Conservation (phyloP, 148 eudicot genomes). For the Chenopodium formosanum region DNA sequence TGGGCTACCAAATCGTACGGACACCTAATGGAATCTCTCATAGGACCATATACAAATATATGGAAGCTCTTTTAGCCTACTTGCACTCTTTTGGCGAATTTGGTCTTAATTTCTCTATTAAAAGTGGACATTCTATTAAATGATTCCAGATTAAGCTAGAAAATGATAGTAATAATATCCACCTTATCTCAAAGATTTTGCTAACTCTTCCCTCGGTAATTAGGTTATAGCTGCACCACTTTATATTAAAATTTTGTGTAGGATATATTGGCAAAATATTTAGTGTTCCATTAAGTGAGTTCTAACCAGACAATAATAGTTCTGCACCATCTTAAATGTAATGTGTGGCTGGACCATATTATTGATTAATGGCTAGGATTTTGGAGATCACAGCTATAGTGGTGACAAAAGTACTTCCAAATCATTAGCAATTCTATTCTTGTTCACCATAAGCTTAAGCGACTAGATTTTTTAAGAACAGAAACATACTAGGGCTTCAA, state of each 20-base stretch:
- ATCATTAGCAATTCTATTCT: background rate
- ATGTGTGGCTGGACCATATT: background rate
- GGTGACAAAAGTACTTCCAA: background rate
- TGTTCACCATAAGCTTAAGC: background rate
- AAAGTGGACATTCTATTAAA: constrained; percentile 19
- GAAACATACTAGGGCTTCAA: background rate
- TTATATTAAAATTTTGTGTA: no score
- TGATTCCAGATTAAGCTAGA: constrained; percentile 19
- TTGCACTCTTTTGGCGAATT: constrained; percentile 10
- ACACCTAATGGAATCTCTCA: constrained; percentile 24
- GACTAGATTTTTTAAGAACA: background rate
- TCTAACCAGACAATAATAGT: background rate
- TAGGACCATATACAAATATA: constrained; percentile 12
- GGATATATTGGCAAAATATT: background rate
- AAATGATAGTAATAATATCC: constrained; percentile 14
- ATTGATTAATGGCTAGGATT: background rate
- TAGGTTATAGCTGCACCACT: no score
- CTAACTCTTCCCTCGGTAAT: background rate
- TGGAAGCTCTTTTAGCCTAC: constrained; percentile 11
- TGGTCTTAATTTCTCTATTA: constrained; percentile 5
- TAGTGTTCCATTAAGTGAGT: background rate
- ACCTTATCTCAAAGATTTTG: constrained; percentile 18
- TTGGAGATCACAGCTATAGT: background rate
- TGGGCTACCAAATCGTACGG: constrained; percentile 20
- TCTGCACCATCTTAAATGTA: background rate